Evolutionary conservation across 2,329 filamentous ascomycete species (phyloP).

Genomic region (Verticillium tricorpus): DNA sequence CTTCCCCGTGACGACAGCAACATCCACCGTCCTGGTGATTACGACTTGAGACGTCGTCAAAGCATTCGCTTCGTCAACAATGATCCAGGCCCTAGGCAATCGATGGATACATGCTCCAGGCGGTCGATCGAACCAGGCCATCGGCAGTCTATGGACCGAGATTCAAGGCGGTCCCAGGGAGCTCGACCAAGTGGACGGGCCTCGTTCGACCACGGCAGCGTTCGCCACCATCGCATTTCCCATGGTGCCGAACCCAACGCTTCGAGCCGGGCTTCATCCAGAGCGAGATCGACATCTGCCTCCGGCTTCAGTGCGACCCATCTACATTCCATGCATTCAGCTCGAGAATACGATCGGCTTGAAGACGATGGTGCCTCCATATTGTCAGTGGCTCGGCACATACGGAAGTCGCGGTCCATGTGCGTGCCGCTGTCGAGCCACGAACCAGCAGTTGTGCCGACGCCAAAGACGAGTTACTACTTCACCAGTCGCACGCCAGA

Average conservation of each 20-base stretch:
- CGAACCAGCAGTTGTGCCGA: background rate
- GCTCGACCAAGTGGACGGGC: background rate
- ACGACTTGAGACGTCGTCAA: slow-evolving; percentile 36
- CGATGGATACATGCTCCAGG: background rate
- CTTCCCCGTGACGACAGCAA: slow-evolving; percentile 10
- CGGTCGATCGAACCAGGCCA: background rate
- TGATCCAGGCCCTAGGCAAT: slow-evolving; percentile 6
- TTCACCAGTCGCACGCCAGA: slow-evolving; percentile 1
- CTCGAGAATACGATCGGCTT: slow-evolving; percentile 3
- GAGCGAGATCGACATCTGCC: background rate
- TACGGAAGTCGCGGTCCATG: slow-evolving; percentile 55
- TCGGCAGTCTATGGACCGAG: background rate
- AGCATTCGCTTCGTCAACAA: slow-evolving; percentile 50
- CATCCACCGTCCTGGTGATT: slow-evolving; percentile 15
- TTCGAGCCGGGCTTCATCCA: background rate
- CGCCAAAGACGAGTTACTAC: slow-evolving; percentile 5
- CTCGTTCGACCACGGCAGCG: background rate
- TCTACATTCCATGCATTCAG: slow-evolving; percentile 6
- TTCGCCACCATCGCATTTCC: slow-evolving; percentile 2
- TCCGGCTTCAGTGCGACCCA: slow-evolving; percentile 4
- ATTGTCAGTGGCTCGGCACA: slow-evolving; percentile 41
- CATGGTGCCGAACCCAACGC: slow-evolving; percentile 1
- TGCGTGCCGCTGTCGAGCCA: slow-evolving; percentile 27
- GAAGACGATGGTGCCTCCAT: slow-evolving; percentile 42
- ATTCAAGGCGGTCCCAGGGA: background rate